Conservation (phyloP, 768 basidiomycete genomes). For the Mycena capillaripes region DNA sequence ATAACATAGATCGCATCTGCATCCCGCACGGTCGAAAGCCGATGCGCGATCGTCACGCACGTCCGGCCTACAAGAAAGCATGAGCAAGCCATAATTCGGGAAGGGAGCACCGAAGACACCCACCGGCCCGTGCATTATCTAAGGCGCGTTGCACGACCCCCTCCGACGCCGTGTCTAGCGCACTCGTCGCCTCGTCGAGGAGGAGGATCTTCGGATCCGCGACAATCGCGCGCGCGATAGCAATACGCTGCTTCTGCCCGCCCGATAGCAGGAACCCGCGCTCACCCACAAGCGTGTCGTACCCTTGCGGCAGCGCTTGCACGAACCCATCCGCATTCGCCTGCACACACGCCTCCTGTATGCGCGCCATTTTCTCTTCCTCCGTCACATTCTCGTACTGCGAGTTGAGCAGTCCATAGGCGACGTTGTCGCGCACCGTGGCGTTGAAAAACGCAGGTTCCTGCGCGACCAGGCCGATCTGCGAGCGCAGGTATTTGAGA, state of each 20-base stretch:
- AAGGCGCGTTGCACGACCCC: constrained; percentile 93
- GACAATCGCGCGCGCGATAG: constrained; percentile 91
- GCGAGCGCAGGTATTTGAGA: constrained; percentile 85
- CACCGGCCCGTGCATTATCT: constrained; percentile 71
- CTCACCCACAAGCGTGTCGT: constrained; percentile 80
- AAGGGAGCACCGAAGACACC: not conserved
- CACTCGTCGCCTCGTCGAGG: constrained; percentile 90
- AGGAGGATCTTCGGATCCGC: constrained; percentile 88
- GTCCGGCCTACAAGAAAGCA: constrained; percentile 45
- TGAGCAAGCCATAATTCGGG: constrained; percentile 17
- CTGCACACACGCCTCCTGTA: constrained; percentile 88
- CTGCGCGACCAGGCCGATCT: constrained; percentile 91
- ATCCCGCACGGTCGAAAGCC: constrained; percentile 87
- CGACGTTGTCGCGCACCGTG: constrained; percentile 85
- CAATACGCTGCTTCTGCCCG: constrained; percentile 91
- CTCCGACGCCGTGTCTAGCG: constrained; percentile 88
- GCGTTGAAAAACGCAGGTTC: constrained; percentile 91
- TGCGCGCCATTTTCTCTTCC: constrained; percentile 80
- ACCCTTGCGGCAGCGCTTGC: constrained; percentile 80
- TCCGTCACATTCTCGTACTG: constrained; percentile 72
- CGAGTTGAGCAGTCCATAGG: constrained; percentile 87
- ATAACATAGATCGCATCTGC: constrained; percentile 90
- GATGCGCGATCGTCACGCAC: constrained; percentile 74
- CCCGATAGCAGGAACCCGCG: constrained; percentile 88
- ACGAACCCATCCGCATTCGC: constrained; percentile 92